These are phyloP conservation scores for Colletotrichum phormii DNA, from an alignment of 2,329 filamentous ascomycete species.

Conservation along the genomic window DNA sequence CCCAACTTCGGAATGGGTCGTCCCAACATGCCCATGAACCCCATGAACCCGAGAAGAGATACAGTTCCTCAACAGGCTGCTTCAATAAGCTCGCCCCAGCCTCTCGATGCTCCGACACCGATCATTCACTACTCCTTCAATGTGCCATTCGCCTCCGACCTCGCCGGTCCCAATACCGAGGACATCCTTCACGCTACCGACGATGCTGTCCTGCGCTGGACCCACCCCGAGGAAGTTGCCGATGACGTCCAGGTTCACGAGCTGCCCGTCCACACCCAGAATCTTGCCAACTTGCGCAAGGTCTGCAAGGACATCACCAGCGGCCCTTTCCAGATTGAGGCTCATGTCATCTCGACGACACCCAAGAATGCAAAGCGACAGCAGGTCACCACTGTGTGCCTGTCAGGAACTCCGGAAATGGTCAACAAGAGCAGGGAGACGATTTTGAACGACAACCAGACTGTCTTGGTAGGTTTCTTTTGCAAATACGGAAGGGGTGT, in stretches of 20 bases:
- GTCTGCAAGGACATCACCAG: constrained; percentile 87
- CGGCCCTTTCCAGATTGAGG: constrained; percentile 78
- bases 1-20: constrained; percentile 75
- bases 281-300: constrained; percentile 81
- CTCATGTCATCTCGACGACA: constrained; percentile 84
- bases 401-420: constrained; percentile 87
- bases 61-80: constrained; percentile 62
- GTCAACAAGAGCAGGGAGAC: constrained; percentile 91
- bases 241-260: constrained; percentile 88
- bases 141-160: constrained; percentile 92
- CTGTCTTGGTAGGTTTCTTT: constrained; percentile 79
- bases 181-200: constrained; percentile 94
- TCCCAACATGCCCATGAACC: constrained; percentile 66
- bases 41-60: constrained; percentile 69
- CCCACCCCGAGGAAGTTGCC: constrained; percentile 86
- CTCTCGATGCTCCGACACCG: constrained; percentile 68
- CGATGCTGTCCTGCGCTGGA: constrained; percentile 91
- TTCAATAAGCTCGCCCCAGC: constrained; percentile 74
- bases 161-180: constrained; percentile 91
- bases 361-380: constrained; percentile 76
- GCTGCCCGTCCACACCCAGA: constrained; percentile 90
- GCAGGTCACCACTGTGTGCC: constrained; percentile 87
- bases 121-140: constrained; percentile 96
- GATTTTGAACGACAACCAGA: constrained; percentile 91
- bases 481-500: not conserved